phyloP scores from a whole-genome alignment of 495 filamentous ascomycete genomes.

The Aspergillus cristatus region DNA sequence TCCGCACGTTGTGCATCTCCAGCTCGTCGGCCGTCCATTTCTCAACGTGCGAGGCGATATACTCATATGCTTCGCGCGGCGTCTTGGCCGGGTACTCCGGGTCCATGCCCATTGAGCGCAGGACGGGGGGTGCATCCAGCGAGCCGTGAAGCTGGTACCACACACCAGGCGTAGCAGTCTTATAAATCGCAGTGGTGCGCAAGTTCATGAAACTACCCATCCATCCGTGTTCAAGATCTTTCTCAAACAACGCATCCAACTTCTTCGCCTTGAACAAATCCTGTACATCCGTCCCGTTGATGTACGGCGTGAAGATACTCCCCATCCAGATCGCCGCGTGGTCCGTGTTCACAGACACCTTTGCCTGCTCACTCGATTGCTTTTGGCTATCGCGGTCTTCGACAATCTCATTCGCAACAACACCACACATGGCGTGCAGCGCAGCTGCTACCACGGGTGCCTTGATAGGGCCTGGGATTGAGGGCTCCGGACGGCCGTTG shows the following conservation, averaged over 20 bases:
- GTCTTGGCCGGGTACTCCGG: conserved; percentile 8
- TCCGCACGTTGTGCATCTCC: conserved; percentile 23
- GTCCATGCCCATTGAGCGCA: conserved; percentile 19
- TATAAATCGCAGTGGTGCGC: conserved; percentile 20
- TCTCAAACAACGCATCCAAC: conserved; percentile 8
- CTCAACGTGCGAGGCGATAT: conserved; percentile 16
- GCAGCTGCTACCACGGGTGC: conserved; percentile 17
- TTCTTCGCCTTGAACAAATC: conserved; percentile 5
- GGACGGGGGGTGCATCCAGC: conserved; percentile 13
- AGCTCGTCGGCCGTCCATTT: conserved; percentile 25
- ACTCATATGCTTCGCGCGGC: conserved; percentile 10
- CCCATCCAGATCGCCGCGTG: conserved; percentile 24
- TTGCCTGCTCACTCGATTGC: background rate
- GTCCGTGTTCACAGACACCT: conserved; percentile 19
- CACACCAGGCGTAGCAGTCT: conserved; percentile 15
- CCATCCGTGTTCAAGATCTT: conserved; percentile 16
- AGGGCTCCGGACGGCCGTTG: conserved; percentile 14
- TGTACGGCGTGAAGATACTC: conserved; percentile 10
- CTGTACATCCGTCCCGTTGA: conserved; percentile 13
- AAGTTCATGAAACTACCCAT: background rate
- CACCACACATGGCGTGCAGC: conserved; percentile 20
- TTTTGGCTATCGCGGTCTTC: conserved; percentile 15
- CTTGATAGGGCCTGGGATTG: conserved; percentile 20
- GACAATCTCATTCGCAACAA: conserved; percentile 21
- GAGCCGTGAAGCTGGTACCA: conserved; percentile 30